phyloP scores from a whole-genome alignment of 2,329 filamentous ascomycete species.

The Nectriaceae sp. region DNA sequence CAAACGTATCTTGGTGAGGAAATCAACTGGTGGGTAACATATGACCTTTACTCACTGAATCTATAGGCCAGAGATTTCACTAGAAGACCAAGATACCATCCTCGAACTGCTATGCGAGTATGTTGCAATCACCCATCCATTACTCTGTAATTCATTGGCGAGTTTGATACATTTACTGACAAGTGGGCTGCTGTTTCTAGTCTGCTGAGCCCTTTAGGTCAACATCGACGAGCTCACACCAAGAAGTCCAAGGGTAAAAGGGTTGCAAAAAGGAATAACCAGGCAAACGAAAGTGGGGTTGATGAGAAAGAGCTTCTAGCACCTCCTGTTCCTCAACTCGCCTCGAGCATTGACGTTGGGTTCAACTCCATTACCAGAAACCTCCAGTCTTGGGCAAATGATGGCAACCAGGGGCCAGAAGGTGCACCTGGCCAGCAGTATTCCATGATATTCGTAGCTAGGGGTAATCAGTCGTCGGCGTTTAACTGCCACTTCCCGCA shows the following conservation, averaged over 20 bases:
- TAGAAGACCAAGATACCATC: slow-evolving; percentile 63
- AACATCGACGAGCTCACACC: slow-evolving; percentile 56
- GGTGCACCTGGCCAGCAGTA: slow-evolving; percentile 35
- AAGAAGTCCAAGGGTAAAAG: slow-evolving; percentile 64
- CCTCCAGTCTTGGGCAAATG: slow-evolving; percentile 49
- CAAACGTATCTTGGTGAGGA: slow-evolving; percentile 59
- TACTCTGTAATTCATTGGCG: background rate
- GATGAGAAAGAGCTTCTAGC: slow-evolving; percentile 31
- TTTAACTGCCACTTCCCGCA: slow-evolving; percentile 63
- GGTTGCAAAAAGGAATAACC: slow-evolving; percentile 51
- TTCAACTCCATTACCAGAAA: slow-evolving; percentile 63
- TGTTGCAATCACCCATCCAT: slow-evolving; percentile 10
- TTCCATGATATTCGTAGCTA: slow-evolving; percentile 58
- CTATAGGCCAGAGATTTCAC: slow-evolving; percentile 60
- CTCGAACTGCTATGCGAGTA: slow-evolving; percentile 69
- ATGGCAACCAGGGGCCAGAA: background rate
- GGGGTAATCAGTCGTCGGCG: slow-evolving; percentile 57
- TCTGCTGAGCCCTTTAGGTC: slow-evolving; percentile 63
- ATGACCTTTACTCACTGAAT: slow-evolving; percentile 4
- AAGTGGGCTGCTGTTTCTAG: slow-evolving; percentile 39
- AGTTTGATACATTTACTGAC: slow-evolving; percentile 1
- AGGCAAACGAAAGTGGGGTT: slow-evolving; percentile 28
- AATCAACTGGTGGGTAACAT: background rate
- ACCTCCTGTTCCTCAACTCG: slow-evolving; percentile 50
- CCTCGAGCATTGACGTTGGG: slow-evolving; percentile 62